Evolutionary conservation across 371 early-diverging fungal species (phyloP).

Genomic region (Mortierella sp.): DNA sequence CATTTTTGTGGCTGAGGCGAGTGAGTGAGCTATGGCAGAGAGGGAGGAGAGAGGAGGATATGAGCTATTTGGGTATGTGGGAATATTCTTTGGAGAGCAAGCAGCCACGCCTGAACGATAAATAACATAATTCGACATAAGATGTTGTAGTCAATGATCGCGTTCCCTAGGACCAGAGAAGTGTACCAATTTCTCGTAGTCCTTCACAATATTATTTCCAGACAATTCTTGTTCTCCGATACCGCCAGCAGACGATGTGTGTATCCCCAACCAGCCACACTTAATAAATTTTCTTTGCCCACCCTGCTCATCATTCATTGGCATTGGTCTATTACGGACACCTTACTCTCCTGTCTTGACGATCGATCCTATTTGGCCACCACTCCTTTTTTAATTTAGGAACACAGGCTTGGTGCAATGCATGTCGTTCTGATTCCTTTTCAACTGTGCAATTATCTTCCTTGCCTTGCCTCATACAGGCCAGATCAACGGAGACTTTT

Average conservation of each 20-base stretch:
- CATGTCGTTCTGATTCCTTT: not conserved
- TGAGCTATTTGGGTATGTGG: not conserved
- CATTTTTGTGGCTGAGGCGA: not conserved
- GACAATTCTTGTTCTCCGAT: not conserved
- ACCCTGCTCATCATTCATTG: not conserved
- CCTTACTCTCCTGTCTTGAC: not conserved
- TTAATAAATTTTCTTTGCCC: not conserved
- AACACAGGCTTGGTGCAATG: not conserved
- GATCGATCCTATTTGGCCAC: not conserved
- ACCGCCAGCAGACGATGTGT: not conserved
- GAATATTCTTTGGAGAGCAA: not conserved
- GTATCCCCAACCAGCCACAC: not conserved
- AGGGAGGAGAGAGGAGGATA: not conserved
- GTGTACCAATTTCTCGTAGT: too few species aligned
- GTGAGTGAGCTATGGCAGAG: not conserved
- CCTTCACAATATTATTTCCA: not conserved
- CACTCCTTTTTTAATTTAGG: not conserved
- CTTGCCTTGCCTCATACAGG: not conserved
- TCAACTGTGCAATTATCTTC: not conserved
- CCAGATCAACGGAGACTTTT: too few species aligned
- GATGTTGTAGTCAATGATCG: not conserved
- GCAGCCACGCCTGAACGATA: not conserved
- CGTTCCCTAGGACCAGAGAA: too few species aligned
- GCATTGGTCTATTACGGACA: too few species aligned
- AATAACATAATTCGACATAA: not conserved